Percentiles rank a stretch among this genome's conserved stretches.
phyloP scores from a whole-genome alignment of 495 filamentous ascomycete genomes.

The Hypoxylon rickii region DNA sequence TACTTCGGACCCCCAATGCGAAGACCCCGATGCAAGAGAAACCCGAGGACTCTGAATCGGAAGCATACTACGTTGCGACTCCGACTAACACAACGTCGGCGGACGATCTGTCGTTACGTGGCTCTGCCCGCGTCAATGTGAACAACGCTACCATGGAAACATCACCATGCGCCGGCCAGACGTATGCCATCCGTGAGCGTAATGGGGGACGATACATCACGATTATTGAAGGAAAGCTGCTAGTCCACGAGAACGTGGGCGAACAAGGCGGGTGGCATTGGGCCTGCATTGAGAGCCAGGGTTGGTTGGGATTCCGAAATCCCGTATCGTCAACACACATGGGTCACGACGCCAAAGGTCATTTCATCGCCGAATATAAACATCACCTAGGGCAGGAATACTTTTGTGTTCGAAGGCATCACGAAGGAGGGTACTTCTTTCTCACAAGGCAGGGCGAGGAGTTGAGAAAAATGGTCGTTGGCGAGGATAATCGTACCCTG shows the following conservation, averaged over 20 bases:
- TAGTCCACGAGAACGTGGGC: slow-evolving; percentile 6
- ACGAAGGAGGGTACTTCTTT: background rate
- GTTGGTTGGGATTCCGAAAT: slow-evolving; percentile 46
- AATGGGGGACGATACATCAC: background rate
- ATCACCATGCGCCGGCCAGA: background rate
- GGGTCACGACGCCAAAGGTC: background rate
- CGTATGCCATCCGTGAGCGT: background rate
- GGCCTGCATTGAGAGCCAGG: slow-evolving; percentile 44
- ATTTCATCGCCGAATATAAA: background rate
- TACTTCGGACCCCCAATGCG: background rate
- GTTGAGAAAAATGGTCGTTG: background rate
- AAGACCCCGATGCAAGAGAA: background rate
- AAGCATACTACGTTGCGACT: background rate
- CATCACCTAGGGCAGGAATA: background rate
- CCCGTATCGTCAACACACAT: background rate
- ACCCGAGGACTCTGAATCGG: background rate
- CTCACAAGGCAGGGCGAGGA: background rate
- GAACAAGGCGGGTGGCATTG: slow-evolving; percentile 44
- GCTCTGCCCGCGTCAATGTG: background rate
- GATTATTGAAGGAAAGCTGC: background rate
- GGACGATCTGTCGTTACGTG: background rate
- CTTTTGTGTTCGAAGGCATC: background rate
- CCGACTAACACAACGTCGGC: background rate
- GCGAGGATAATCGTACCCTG: background rate
- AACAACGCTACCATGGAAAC: background rate